phyloP scores from a whole-genome alignment of 2,329 filamentous ascomycete species.

The Neopestalotiopsis sp. region DNA sequence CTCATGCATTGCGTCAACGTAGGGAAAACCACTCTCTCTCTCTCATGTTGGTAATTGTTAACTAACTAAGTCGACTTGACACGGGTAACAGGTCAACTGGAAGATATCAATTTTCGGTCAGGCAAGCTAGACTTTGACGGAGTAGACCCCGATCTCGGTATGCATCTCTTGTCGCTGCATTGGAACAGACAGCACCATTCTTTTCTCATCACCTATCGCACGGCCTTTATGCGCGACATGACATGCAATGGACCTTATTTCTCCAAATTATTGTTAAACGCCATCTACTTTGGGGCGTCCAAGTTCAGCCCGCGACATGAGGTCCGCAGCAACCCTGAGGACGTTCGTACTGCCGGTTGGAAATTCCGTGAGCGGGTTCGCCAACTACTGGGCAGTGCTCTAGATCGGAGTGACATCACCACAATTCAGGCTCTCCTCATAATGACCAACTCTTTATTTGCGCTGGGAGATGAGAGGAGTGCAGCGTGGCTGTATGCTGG shows the following conservation, averaged over 20 bases:
- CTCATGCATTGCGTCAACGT: constrained; percentile 51
- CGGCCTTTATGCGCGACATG: constrained; percentile 59
- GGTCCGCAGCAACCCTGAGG: constrained; percentile 48
- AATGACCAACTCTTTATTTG: constrained; percentile 56
- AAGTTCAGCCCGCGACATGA: constrained; percentile 52
- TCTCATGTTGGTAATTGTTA: no score
- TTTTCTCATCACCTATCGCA: constrained; percentile 53
- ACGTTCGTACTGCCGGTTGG: constrained; percentile 54
- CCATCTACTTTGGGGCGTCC: constrained; percentile 52
- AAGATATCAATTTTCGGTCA: constrained; percentile 49
- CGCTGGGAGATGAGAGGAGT: constrained; percentile 53
- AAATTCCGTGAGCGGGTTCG: constrained; percentile 49
- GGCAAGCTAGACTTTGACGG: constrained; percentile 60
- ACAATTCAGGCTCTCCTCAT: constrained; percentile 59
- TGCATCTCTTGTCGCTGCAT: constrained; percentile 55
- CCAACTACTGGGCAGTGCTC: constrained; percentile 48
- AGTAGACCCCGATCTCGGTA: constrained; percentile 54
- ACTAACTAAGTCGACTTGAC: no score
- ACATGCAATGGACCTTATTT: constrained; percentile 60
- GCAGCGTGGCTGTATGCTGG: constrained; percentile 63
- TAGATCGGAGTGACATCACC: constrained; percentile 56
- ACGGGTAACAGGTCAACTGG: constrained; percentile 42
- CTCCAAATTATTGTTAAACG: constrained; percentile 60
- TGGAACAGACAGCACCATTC: constrained; percentile 60
- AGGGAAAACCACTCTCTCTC: background rate